These are phyloP conservation scores for Solanum corneliomulleri DNA, from an alignment of 257 asterid genomes.

Conservation along the genomic window DNA sequence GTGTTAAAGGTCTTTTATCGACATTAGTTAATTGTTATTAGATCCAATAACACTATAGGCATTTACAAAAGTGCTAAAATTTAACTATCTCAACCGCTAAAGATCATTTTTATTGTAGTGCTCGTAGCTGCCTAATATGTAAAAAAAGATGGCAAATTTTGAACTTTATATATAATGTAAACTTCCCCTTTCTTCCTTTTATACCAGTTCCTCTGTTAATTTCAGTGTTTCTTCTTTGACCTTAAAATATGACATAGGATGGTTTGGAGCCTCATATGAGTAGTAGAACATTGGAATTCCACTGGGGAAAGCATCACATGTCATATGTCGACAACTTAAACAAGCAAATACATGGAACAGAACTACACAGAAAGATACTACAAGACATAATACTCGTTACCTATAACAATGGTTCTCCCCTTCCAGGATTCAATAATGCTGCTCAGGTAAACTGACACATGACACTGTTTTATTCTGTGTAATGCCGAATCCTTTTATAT, in stretches of 20 bases:
- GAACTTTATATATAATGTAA: background rate
- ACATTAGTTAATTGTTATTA: background rate
- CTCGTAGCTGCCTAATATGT: background rate
- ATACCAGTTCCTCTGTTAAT: background rate
- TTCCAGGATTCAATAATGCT: slow-evolving; percentile 88
- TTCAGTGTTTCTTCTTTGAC: background rate
- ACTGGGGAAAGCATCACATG: slow-evolving; percentile 96
- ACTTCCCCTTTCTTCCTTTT: background rate
- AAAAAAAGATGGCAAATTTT: background rate
- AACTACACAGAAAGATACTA: slow-evolving; percentile 50
- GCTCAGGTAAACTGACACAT: slow-evolving; percentile 55
- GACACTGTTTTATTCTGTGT: background rate
- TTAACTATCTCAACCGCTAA: background rate
- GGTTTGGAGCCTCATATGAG: slow-evolving; percentile 95
- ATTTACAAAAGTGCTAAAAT: background rate
- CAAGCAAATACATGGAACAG: slow-evolving; percentile 80
- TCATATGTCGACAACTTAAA: slow-evolving; percentile 84
- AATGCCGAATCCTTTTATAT: background rate
- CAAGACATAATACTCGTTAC: slow-evolving; percentile 53
- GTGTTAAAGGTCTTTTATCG: background rate
- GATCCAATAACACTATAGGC: rapidly evolving
- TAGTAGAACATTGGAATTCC: slow-evolving; percentile 70
- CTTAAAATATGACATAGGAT: slow-evolving; percentile 24
- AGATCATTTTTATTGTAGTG: background rate
- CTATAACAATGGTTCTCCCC: slow-evolving; percentile 75